phyloP scores from a whole-genome alignment of 805 yeast species.

The Yamadazyma kitorensis region DNA sequence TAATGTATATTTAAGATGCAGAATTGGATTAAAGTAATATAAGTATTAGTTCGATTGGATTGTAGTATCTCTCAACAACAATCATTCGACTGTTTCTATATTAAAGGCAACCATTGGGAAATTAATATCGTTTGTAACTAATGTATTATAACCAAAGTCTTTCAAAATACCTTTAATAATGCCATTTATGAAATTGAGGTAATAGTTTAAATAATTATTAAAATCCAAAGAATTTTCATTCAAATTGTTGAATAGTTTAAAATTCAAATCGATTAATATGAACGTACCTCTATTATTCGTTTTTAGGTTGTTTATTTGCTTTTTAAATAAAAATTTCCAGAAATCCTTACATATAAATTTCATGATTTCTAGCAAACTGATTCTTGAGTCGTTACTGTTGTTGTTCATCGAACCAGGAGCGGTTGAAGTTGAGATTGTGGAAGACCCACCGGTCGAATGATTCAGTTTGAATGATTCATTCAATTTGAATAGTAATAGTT shows the following conservation, averaged over 20 bases:
- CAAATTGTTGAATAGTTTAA: constrained; percentile 54
- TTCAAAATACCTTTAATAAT: constrained; percentile 68
- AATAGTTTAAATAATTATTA: constrained; percentile 49
- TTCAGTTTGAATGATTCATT: constrained; percentile 24
- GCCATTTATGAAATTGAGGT: constrained; percentile 71
- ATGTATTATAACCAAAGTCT: constrained; percentile 65
- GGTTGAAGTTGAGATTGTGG: constrained; percentile 17
- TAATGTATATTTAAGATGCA: too few relatives aligned
- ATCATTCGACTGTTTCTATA: constrained; percentile 65
- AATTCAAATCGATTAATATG: constrained; percentile 69
- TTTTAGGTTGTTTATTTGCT: constrained; percentile 87
- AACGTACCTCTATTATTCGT: constrained; percentile 89
- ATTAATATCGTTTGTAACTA: constrained; percentile 62
- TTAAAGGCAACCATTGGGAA: constrained; percentile 71
- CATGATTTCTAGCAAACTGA: constrained; percentile 76
- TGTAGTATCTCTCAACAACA: too few relatives aligned
- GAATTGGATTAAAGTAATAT: too few relatives aligned
- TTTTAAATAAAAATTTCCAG: constrained; percentile 77
- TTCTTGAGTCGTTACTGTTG: constrained; percentile 31
- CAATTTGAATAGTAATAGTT: constrained; percentile 42
- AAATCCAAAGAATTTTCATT: constrained; percentile 48
- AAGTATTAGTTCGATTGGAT: too few relatives aligned
- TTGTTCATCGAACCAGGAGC: too few relatives aligned
- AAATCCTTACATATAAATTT: constrained; percentile 90
- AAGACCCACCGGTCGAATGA: too few relatives aligned